Percentiles rank a stretch among this genome's conserved stretches.
Conservation (phyloP, 768 basidiomycete species). For the Amanita molliuscula region DNA sequence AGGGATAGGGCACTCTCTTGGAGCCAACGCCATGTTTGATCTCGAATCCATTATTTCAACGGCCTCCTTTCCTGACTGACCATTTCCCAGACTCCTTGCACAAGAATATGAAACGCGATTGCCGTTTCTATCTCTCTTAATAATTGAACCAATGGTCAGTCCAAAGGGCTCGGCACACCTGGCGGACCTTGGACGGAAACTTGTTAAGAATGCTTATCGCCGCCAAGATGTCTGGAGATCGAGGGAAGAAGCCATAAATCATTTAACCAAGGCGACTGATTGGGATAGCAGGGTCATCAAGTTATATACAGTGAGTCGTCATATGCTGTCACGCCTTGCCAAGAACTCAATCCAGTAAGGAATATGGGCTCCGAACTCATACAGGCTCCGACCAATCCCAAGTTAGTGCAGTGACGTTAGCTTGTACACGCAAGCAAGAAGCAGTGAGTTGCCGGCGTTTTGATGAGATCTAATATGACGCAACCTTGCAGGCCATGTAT, state of each 20-base stretch:
- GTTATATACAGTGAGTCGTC: slow-evolving; percentile 36
- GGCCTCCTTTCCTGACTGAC: not conserved
- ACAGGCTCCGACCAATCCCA: too few relatives aligned
- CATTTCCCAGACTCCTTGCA: slow-evolving; percentile 34
- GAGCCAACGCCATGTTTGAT: slow-evolving; percentile 49
- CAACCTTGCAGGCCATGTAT: slow-evolving; percentile 46
- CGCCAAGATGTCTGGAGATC: slow-evolving; percentile 44
- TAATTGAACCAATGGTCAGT: slow-evolving; percentile 58
- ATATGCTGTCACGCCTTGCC: not conserved
- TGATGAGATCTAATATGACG: not conserved
- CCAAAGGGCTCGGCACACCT: slow-evolving; percentile 36
- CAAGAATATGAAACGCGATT: slow-evolving; percentile 35
- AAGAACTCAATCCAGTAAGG: slow-evolving; percentile 17
- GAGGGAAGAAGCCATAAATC: slow-evolving; percentile 26
- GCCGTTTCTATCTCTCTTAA: slow-evolving; percentile 39
- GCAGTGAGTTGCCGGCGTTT: slow-evolving; percentile 26
- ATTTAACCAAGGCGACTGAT: slow-evolving; percentile 22
- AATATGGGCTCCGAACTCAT: slow-evolving; percentile 33
- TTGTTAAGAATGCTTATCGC: slow-evolving; percentile 38
- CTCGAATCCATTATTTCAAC: not conserved
- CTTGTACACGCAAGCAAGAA: slow-evolving; percentile 56
- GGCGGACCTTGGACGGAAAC: slow-evolving; percentile 23
- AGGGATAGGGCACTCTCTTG: slow-evolving; percentile 62
- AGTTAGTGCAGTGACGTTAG: slow-evolving; percentile 36
- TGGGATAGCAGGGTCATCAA: slow-evolving; percentile 50